Conservation (phyloP, 345 rosid species). For the Geranium brycei region DNA sequence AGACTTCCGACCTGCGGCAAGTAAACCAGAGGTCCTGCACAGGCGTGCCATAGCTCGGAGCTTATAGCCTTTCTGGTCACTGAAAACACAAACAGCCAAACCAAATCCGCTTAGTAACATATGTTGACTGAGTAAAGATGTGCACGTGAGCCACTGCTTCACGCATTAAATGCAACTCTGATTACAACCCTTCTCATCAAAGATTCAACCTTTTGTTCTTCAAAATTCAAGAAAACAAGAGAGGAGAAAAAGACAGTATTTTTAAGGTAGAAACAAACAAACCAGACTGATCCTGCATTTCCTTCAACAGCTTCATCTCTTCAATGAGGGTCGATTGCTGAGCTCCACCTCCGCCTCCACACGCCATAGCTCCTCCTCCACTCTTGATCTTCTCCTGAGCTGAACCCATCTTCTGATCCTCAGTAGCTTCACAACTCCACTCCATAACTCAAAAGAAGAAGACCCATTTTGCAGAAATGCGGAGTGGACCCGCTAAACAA, state of each 20-base stretch:
- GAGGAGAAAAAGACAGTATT: conserved; percentile 1
- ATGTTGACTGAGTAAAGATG: not conserved
- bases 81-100: conserved; percentile 18
- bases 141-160: not conserved
- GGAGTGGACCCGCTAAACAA: conserved; percentile 6
- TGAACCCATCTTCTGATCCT: conserved; percentile 26
- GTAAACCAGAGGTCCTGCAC: conserved; percentile 91
- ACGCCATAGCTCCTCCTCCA: conserved; percentile 27
- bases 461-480: too few species aligned
- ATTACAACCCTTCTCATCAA: too few species aligned
- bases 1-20: conserved; percentile 94
- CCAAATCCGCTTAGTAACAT: not conserved
- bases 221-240: not conserved
- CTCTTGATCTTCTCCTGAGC: conserved; percentile 51
- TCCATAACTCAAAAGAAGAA: not conserved
- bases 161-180: too few species aligned
- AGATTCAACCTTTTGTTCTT: not conserved
- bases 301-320: conserved; percentile 87
- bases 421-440: not conserved
- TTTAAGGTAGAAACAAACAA: conserved; percentile 17
- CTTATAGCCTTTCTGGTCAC: conserved; percentile 60
- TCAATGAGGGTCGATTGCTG: conserved; percentile 45
- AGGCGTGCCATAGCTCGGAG: conserved; percentile 95
- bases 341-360: conserved; percentile 16
- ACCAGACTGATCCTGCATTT: conserved; percentile 87